Evolutionary conservation across 2,329 filamentous ascomycete genomes (phyloP).

Genomic region (Exophiala viscosa): DNA sequence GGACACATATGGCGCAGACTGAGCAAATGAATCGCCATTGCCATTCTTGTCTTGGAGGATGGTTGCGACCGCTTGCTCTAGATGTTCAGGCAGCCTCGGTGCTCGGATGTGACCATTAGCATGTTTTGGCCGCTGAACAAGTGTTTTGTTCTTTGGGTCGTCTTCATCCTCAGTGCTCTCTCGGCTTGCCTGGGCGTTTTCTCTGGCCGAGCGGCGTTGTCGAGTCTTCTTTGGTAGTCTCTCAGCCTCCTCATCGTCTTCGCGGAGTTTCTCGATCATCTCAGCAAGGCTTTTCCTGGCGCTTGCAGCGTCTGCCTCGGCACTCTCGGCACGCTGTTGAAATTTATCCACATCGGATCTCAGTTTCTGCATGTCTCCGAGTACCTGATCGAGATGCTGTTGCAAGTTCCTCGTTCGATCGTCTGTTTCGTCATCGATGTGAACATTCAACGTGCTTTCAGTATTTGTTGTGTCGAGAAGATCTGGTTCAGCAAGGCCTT

Average conservation of each 20-base stretch:
- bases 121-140: constrained; percentile 20
- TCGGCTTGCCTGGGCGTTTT: neutral
- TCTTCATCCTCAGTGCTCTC: neutral
- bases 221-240: neutral
- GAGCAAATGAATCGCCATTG: constrained; percentile 42
- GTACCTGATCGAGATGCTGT: constrained; percentile 69
- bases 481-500: constrained; percentile 23
- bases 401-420: constrained; percentile 55
- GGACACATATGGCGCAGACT: constrained; percentile 70
- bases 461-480: constrained; percentile 11
- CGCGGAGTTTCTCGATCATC: constrained; percentile 79
- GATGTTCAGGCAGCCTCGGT: constrained; percentile 38
- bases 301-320: constrained; percentile 71
- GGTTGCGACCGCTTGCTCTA: constrained; percentile 36
- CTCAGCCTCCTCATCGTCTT: constrained; percentile 44
- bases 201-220: neutral
- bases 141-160: neutral
- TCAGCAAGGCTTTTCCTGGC: constrained; percentile 74
- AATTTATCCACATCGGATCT: constrained; percentile 75
- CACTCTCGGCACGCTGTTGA: constrained; percentile 71
- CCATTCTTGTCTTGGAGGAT: constrained; percentile 41
- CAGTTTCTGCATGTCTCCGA: constrained; percentile 75
- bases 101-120: constrained; percentile 49
- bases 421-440: constrained; percentile 37
- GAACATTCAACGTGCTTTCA: constrained; percentile 19